Evolutionary conservation across 2,329 filamentous ascomycete species (phyloP).

Genomic region (Fusarium oligoseptatum): DNA sequence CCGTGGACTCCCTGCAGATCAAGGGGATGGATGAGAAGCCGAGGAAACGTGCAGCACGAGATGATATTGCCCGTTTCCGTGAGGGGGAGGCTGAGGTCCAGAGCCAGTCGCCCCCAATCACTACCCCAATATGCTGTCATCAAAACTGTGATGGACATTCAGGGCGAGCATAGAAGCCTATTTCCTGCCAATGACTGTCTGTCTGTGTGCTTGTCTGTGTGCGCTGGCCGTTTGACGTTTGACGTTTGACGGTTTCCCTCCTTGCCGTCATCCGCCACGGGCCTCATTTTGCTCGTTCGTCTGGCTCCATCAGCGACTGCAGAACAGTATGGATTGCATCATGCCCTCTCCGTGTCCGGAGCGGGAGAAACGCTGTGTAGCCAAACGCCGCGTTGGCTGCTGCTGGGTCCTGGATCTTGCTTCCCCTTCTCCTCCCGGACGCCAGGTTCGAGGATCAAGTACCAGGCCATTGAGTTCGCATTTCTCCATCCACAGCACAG

Average conservation of each 20-base stretch:
- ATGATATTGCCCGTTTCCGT: background rate
- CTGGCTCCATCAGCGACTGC: background rate
- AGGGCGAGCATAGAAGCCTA: background rate
- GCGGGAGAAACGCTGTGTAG: background rate
- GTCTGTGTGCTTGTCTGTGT: background rate
- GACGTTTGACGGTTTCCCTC: conserved; percentile 10
- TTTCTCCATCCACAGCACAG: background rate
- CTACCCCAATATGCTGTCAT: conserved; percentile 4
- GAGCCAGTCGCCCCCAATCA: conserved; percentile 1
- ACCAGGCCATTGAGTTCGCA: background rate
- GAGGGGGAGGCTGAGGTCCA: background rate
- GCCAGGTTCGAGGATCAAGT: conserved; percentile 7
- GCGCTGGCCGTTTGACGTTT: conserved; percentile 6
- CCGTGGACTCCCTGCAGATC: conserved; percentile 13
- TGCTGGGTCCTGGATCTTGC: background rate
- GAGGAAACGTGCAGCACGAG: background rate
- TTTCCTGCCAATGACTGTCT: background rate
- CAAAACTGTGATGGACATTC: background rate
- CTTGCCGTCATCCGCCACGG: conserved; percentile 8
- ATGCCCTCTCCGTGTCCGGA: conserved; percentile 3
- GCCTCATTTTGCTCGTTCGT: background rate
- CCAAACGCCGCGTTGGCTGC: conserved; percentile 4
- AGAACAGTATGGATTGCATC: conserved; percentile 3
- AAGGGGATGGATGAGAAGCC: conserved; percentile 1
- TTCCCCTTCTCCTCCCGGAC: background rate